These are phyloP conservation scores for Lagenidium giganteum DNA, from an alignment of 352 stramenopile species.

Conservation along the genomic window DNA sequence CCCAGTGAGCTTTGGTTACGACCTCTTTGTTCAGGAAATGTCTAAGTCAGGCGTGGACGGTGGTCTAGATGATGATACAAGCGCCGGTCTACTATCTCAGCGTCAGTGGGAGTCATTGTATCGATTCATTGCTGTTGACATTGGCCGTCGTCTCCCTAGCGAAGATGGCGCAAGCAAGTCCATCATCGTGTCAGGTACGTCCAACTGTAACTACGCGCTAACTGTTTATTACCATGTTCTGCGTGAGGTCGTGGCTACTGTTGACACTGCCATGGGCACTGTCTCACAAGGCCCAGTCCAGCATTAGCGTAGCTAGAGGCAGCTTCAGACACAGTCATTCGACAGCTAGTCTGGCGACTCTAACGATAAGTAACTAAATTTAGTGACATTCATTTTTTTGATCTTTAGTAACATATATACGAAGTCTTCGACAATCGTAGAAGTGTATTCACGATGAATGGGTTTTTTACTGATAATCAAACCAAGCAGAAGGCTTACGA, in stretches of 20 bases:
- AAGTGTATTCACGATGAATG: constrained; percentile 6
- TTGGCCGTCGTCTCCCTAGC: constrained; percentile 16
- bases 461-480: constrained; percentile 4
- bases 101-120: constrained; percentile 18
- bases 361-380: too few species aligned
- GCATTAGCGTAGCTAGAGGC: too few species aligned
- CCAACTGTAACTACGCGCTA: constrained; percentile 12
- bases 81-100: constrained; percentile 12
- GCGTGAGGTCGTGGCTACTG: constrained; percentile 17
- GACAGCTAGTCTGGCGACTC: too few species aligned
- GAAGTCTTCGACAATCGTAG: too few species aligned
- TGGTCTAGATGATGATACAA: constrained; percentile 13
- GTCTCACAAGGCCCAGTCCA: constrained; percentile 15
- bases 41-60: constrained; percentile 15
- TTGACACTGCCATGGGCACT: constrained; percentile 20
- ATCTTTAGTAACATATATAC: too few species aligned
- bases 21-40: constrained; percentile 23
- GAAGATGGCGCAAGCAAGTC: constrained; percentile 20
- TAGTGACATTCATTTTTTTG: too few species aligned
- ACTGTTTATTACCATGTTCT: constrained; percentile 18
- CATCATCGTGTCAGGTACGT: constrained; percentile 14
- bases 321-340: too few species aligned
- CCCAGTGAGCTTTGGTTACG: constrained; percentile 19
- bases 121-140: constrained; percentile 20
- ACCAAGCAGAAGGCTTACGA: constrained; percentile 17